Evolutionary conservation across 164 flowering plant species (phyloP).

Genomic region (Magnolia kwangsiensis): DNA sequence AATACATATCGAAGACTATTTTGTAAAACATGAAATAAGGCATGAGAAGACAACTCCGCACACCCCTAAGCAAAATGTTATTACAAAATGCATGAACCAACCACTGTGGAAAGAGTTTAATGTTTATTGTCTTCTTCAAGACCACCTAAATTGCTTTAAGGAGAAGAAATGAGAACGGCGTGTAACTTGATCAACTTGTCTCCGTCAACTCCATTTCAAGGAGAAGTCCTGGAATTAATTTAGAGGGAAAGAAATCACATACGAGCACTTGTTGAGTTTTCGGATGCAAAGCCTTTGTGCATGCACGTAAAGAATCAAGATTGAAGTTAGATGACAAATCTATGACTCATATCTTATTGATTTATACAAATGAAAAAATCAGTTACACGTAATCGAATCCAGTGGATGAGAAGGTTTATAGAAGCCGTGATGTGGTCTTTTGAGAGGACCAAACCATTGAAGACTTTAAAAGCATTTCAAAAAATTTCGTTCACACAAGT

Average conservation of each 20-base stretch:
- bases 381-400: background rate
- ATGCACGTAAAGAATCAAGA: background rate
- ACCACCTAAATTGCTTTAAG: background rate
- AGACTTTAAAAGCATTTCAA: no score
- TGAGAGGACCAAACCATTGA: no score
- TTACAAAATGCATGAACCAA: background rate
- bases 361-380: background rate
- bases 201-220: background rate
- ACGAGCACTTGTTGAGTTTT: background rate
- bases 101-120: background rate
- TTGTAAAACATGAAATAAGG: background rate
- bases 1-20: background rate
- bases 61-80: background rate
- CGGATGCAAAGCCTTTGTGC: background rate
- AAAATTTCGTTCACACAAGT: no score
- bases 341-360: background rate
- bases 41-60: no score
- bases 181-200: conserved; percentile 2
- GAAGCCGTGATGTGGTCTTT: background rate
- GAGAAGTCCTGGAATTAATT: background rate
- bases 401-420: background rate
- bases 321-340: background rate
- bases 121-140: background rate
- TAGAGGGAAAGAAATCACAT: background rate
- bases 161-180: background rate